phyloP scores from a whole-genome alignment of 768 basidiomycete genomes.

The Lactarius hatsudake region DNA sequence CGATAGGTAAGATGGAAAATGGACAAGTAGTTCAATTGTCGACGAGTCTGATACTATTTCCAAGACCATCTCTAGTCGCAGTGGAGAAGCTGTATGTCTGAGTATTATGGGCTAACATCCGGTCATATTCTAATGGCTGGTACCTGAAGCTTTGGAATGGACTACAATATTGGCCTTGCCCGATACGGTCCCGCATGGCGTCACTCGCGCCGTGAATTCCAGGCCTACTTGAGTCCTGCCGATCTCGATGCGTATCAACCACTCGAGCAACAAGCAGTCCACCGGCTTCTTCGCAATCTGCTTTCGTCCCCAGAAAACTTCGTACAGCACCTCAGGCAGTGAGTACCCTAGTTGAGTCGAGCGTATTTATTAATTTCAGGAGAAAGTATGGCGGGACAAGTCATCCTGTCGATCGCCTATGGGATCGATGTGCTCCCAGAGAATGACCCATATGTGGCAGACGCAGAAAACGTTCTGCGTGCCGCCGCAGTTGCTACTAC shows the following conservation, averaged over 20 bases:
- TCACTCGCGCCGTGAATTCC: not conserved
- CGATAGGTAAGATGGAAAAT: not conserved
- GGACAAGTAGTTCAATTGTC: not conserved
- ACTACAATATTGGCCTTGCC: not conserved
- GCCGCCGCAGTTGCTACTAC: not conserved
- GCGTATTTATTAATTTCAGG: not conserved
- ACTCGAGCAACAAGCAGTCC: not conserved
- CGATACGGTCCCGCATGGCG: not conserved
- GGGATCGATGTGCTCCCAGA: not conserved
- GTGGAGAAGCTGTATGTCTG: not conserved
- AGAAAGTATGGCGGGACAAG: not conserved
- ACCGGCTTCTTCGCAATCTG: not conserved
- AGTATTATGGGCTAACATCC: not conserved
- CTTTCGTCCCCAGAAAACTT: not conserved
- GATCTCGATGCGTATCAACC: not conserved
- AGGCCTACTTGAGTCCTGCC: not conserved
- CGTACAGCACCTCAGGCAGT: slow-evolving; percentile 1
- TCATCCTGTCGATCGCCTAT: not conserved
- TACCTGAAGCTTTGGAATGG: not conserved
- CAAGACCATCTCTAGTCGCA: not conserved
- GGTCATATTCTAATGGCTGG: not conserved
- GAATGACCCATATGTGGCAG: not conserved
- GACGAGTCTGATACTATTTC: no score
- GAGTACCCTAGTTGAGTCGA: not conserved
- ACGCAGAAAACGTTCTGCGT: not conserved